Percentiles rank a stretch among this genome's conserved stretches.
Conservation (phyloP, 768 basidiomycete species). For the Nevesoporus exiguus region DNA sequence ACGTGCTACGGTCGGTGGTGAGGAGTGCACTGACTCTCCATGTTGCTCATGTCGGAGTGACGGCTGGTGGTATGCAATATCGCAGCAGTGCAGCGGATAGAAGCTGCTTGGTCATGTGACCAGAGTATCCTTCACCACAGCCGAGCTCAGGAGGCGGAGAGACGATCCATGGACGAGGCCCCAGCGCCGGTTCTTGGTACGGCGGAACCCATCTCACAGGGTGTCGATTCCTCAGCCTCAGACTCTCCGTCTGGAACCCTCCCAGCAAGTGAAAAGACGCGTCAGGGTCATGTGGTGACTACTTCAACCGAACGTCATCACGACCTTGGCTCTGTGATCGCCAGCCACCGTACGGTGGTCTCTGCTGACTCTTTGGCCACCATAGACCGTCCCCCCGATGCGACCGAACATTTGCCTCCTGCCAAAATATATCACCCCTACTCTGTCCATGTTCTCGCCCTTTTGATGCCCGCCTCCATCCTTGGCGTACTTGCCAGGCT, state of each 20-base stretch:
- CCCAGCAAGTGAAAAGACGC: slow-evolving; percentile 2
- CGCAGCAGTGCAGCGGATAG: too few species aligned
- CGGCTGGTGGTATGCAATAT: not conserved
- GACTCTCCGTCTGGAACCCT: not conserved
- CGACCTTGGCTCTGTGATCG: slow-evolving; percentile 35
- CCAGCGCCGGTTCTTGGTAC: too few species aligned
- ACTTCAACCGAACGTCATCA: slow-evolving; percentile 11
- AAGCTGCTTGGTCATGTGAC: slow-evolving; percentile 11
- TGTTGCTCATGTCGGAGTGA: slow-evolving; percentile 61
- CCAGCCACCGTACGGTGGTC: slow-evolving; percentile 31
- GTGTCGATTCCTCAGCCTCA: too few species aligned
- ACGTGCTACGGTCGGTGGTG: not conserved
- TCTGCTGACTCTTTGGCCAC: slow-evolving; percentile 39
- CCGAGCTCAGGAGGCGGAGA: not conserved
- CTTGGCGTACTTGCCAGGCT: slow-evolving; percentile 82
- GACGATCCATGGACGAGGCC: too few species aligned
- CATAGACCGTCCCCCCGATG: slow-evolving; percentile 40
- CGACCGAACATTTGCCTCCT: slow-evolving; percentile 30
- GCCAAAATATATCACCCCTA: slow-evolving; percentile 48
- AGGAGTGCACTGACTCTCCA: slow-evolving; percentile 70
- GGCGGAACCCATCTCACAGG: too few species aligned
- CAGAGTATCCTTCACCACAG: not conserved
- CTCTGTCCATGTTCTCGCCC: slow-evolving; percentile 59
- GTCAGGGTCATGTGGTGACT: not conserved
- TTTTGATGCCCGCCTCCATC: slow-evolving; percentile 79